Evolutionary conservation across 495 filamentous ascomycete species (phyloP), one percentile per base, ranked within the genome.

Genomic region (Penicillium subrubescens): DNA sequence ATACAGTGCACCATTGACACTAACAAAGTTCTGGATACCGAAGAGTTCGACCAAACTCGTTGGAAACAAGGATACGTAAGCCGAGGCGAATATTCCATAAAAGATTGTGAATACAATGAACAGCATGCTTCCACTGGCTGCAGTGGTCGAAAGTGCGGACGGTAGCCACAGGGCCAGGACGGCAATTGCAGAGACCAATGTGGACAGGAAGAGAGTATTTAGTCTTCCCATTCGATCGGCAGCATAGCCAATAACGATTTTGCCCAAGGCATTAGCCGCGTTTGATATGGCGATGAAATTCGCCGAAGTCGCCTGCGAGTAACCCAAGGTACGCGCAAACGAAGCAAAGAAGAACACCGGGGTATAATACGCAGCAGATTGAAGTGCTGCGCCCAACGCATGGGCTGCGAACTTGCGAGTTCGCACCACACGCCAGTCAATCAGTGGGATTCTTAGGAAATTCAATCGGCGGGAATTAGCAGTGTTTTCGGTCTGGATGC

Each of bases 191-290:
- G 75, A 76, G 5, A 82, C 44, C 5, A 82, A 31, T 0, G 81
- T 82, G 3, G 74, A 70, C 5, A 78, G 15, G 8, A 82, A 63
- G 3, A 83, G 53, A 7, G 71, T 67, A 48, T 83, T 80, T 0
- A 82, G 57, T 19, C 81, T 58, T 10, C 81, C 81, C 43, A 79
- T 68, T 52, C 82, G 83, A 71, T 94, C 91, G 8, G 73, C 71
- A 12, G 57, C 55, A 35, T 70, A 58, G 1, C 70, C 73, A 19
- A 76, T 63, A 1, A 57, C 51, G 19, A 80, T 61, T 57, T 68
- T 71, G 2, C 72, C 68, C 1, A 73, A 17, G 6, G 75, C 72
- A 57, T 75, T 73, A 11, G 63, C 67, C 10, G 72, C 73, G 34
- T 79, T 78, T 5, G 71, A 67, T 8, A 77, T 67, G 8, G 76